phyloP scores from a whole-genome alignment of 371 early-diverging fungal genomes.

The Mycotypha africana region DNA sequence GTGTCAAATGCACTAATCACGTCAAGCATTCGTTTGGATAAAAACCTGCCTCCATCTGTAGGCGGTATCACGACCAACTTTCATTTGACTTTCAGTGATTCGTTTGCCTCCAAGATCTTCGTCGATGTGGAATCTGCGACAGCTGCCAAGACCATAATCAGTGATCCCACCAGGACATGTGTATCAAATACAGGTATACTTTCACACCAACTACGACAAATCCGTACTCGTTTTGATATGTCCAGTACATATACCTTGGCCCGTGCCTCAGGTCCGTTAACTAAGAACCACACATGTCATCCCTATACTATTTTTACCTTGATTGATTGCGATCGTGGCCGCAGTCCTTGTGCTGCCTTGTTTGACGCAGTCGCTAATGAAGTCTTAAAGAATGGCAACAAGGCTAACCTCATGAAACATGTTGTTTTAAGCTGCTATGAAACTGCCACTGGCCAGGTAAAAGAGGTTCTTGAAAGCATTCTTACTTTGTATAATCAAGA shows the following conservation, averaged over 20 bases:
- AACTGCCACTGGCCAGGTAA: too few species aligned
- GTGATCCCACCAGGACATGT: slow-evolving; percentile 1
- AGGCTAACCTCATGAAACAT: background rate
- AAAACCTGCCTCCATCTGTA: slow-evolving; percentile 1
- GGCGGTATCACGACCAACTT: slow-evolving; percentile 5
- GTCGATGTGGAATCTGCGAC: too few species aligned
- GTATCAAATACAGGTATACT: slow-evolving; percentile 1
- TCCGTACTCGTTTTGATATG: slow-evolving; percentile 7
- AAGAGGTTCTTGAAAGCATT: too few species aligned
- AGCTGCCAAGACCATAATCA: slow-evolving; percentile 4
- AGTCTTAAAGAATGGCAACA: background rate
- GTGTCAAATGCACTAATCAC: slow-evolving; percentile 10
- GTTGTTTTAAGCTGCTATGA: too few species aligned
- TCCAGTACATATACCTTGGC: slow-evolving; percentile 7
- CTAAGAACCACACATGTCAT: slow-evolving; percentile 5
- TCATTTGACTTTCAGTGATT: too few species aligned
- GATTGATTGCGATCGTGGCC: slow-evolving; percentile 11
- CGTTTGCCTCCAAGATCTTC: too few species aligned
- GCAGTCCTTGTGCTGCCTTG: slow-evolving; percentile 5
- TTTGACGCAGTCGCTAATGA: slow-evolving; percentile 7
- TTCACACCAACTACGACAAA: slow-evolving; percentile 9
- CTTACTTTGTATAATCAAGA: too few species aligned
- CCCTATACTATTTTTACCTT: slow-evolving; percentile 8
- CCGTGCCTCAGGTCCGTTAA: slow-evolving; percentile 10
- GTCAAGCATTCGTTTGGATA: slow-evolving; percentile 9